Conservation (phyloP, 192 early-diverging fungal species). For the Oehlia diaphana region DNA sequence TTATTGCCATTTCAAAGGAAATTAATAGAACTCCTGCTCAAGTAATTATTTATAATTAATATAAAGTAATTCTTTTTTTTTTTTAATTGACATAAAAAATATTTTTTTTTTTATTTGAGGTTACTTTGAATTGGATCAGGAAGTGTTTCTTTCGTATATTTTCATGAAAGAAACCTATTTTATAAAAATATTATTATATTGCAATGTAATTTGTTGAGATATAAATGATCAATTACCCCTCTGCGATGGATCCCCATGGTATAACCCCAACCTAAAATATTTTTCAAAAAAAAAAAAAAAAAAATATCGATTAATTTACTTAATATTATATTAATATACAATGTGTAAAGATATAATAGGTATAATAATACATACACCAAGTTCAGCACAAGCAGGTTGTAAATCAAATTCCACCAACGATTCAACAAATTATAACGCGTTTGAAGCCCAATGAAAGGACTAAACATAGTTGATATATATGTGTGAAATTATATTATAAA, state of each 20-base stretch:
- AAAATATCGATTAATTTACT: too few species aligned
- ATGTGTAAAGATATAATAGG: too few species aligned
- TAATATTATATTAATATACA: too few species aligned
- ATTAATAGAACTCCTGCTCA: slow-evolving; percentile 40
- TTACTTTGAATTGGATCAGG: slow-evolving; percentile 20
- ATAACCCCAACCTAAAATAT: neutral
- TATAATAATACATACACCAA: slow-evolving; percentile 13
- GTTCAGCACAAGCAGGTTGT: slow-evolving; percentile 38
- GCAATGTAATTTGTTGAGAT: too few species aligned
- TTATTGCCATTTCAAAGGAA: slow-evolving; percentile 44
- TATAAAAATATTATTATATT: too few species aligned
- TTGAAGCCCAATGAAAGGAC: slow-evolving; percentile 37
- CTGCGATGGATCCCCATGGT: neutral
- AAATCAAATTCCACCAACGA: slow-evolving; percentile 38
- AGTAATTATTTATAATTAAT: slow-evolving; percentile 1
- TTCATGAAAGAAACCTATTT: too few species aligned
- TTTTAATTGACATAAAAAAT: too few species aligned
- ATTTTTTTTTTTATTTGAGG: too few species aligned
- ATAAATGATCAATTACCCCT: neutral
- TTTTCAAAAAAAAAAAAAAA: neutral
- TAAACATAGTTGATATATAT: neutral
- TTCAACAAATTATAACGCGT: slow-evolving; percentile 37
- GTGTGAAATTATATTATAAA: neutral
- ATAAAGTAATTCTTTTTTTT: too few species aligned
- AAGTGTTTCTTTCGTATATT: neutral